phyloP scores from a whole-genome alignment of 495 filamentous ascomycete species.

The Aspergillus indologenus region DNA sequence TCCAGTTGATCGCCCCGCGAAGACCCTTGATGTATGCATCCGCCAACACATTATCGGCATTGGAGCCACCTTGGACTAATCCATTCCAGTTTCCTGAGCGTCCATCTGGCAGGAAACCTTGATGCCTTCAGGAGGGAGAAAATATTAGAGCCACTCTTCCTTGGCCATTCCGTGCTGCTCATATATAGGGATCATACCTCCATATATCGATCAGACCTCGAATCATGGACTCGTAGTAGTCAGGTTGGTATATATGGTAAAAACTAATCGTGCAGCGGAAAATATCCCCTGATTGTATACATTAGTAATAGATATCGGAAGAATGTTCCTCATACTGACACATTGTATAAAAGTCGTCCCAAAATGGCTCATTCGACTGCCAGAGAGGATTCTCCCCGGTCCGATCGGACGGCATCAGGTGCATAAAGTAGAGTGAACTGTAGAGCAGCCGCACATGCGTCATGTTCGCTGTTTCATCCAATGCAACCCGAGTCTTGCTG shows the following conservation, averaged over 20 bases:
- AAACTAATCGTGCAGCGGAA: conserved; percentile 46
- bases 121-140: conserved; percentile 35
- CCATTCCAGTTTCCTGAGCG: conserved; percentile 62
- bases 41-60: conserved; percentile 51
- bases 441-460: conserved; percentile 67
- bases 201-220: conserved; percentile 49
- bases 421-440: conserved; percentile 66
- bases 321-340: conserved; percentile 21
- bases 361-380: conserved; percentile 65
- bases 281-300: conserved; percentile 36
- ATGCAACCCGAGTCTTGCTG: conserved; percentile 54
- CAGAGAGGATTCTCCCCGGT: conserved; percentile 72
- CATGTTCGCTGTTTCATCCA: conserved; percentile 48
- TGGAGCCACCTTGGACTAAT: conserved; percentile 69
- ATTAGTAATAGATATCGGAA: not conserved
- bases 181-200: conserved; percentile 13
- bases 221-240: conserved; percentile 60
- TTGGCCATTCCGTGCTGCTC: conserved; percentile 12
- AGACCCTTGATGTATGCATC: conserved; percentile 44
- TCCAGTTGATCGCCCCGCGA: conserved; percentile 49
- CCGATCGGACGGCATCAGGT: conserved; percentile 67
- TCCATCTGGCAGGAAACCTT: conserved; percentile 56
- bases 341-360: conserved; percentile 54
- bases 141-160: not conserved
- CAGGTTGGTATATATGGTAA: conserved; percentile 65